Base-by-base conservation (phyloP, 2,329 filamentous ascomycete species). In the Aspergillus floridensis region DNA sequence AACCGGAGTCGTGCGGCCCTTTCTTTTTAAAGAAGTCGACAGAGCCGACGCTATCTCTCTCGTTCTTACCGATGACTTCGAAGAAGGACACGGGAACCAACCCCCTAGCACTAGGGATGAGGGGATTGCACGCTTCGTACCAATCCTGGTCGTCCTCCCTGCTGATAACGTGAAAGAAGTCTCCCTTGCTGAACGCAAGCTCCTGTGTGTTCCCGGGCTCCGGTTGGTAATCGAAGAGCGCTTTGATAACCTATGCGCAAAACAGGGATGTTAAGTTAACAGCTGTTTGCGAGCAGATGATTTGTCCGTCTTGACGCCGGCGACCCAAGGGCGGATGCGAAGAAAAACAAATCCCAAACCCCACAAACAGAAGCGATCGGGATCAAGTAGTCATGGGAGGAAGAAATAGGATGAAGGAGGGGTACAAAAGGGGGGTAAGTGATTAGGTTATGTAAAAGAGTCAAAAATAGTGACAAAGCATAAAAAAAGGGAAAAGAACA, bases 61-160 rank as follows among this genome's bases (percentile, higher is more conserved):
- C 93, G 65, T 90, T 96, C 79, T 95, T 93, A 65, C 92, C 93
- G 52, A 99, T 85, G 44, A 88, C 86, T 76, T 98, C 92, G 77
- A 99, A 99, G 79, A 92, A 97, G 59, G 89, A 86, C 59, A 97
- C 95, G 7, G 95, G 95, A 49, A 99, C 95, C 61, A 99, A 84
- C 62, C 95, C 95, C 66, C 92, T 88, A 53, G 92, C 91, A 77
- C 89, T 89, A 70, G 70, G 92, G 65, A 96, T 82, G 53, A 90
- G 86, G 61, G 95, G 95, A 74, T 99, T 99, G 82, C 92, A 98
- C 58, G 93, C 95, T 79, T 98, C 95, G 83, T 97, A 99, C 93
- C 95, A 99, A 74, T 97, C 92, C 46, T 82, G 80, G 74, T 98
- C 93, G 81, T 97, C 89, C 80, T 98, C 95, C 76, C 93, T 89